A percentile compares a stretch with the other conserved stretches of the same genome.
These are phyloP conservation scores for Lasiosphaeria miniovina DNA, from an alignment of 495 filamentous ascomycete genomes.

Conservation along the genomic window DNA sequence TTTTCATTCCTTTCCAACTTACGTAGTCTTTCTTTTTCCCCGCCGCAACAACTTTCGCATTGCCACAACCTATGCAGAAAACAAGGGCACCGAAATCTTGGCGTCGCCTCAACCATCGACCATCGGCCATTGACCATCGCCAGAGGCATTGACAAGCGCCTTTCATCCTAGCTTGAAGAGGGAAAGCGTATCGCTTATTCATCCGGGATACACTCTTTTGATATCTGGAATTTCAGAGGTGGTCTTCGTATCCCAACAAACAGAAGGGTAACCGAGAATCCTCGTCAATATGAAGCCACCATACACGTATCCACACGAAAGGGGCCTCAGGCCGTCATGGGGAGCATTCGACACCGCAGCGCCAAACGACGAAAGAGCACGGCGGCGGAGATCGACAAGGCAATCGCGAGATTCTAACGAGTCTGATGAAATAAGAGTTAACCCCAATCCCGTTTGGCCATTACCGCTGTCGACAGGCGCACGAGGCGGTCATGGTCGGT, in stretches of 20 bases:
- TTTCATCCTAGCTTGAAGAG: too few species aligned
- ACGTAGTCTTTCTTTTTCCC: too few species aligned
- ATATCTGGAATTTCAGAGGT: too few species aligned
- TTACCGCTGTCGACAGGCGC: not conserved
- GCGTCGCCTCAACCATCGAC: too few species aligned
- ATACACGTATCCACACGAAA: not conserved
- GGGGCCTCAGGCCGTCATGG: not conserved
- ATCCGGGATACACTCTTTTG: too few species aligned
- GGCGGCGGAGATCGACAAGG: not conserved
- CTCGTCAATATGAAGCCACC: not conserved
- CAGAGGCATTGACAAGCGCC: too few species aligned
- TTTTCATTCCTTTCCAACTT: too few species aligned
- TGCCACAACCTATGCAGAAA: too few species aligned
- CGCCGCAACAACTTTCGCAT: too few species aligned
- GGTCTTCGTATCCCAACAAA: not conserved
- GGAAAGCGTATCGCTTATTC: too few species aligned
- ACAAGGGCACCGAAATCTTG: too few species aligned
- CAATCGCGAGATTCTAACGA: not conserved
- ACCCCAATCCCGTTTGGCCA: not conserved
- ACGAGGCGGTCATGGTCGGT: not conserved
- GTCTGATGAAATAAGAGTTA: not conserved
- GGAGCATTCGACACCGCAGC: not conserved
- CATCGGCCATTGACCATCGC: too few species aligned
- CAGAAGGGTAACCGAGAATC: not conserved
- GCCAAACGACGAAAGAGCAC: not conserved